Evolutionary conservation across 768 basidiomycete genomes (phyloP).

Genomic region (Phylloporus scabripes): DNA sequence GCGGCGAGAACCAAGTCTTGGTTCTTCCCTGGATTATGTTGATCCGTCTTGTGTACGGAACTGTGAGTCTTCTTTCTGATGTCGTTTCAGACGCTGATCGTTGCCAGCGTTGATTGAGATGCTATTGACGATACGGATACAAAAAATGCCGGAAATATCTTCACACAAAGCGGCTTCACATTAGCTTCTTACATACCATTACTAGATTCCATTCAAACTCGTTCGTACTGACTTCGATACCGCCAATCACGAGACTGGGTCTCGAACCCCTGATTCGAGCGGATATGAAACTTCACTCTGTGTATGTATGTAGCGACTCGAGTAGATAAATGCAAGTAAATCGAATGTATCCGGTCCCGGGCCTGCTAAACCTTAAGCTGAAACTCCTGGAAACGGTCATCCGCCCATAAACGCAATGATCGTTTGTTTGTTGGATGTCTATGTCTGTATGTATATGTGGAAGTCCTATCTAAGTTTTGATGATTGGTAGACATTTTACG

Average conservation of each 20-base stretch:
- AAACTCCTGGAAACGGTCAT: too few species aligned
- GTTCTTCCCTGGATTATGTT: slow-evolving; percentile 46
- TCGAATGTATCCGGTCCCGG: too few species aligned
- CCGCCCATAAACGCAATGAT: too few species aligned
- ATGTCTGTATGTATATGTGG: too few species aligned
- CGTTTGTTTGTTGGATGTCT: too few species aligned
- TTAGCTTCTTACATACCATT: neutral
- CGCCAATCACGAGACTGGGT: neutral
- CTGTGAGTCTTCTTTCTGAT: neutral
- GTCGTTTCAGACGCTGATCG: neutral
- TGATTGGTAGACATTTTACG: too few species aligned
- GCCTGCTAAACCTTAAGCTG: too few species aligned
- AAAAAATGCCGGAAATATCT: neutral
- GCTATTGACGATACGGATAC: neutral
- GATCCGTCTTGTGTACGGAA: slow-evolving; percentile 1
- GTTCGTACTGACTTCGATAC: neutral
- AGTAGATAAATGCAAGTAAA: too few species aligned
- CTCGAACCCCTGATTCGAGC: neutral
- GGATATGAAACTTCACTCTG: too few species aligned
- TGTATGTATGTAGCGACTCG: too few species aligned
- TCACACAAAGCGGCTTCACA: neutral
- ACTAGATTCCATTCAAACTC: neutral
- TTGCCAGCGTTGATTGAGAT: neutral
- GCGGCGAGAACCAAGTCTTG: slow-evolving; percentile 41
- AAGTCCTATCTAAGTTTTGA: too few species aligned